Evolutionary conservation across 2,329 filamentous ascomycete species (phyloP), one percentile per base, ranked within the genome.

Genomic region (Byssothecium circinans): DNA sequence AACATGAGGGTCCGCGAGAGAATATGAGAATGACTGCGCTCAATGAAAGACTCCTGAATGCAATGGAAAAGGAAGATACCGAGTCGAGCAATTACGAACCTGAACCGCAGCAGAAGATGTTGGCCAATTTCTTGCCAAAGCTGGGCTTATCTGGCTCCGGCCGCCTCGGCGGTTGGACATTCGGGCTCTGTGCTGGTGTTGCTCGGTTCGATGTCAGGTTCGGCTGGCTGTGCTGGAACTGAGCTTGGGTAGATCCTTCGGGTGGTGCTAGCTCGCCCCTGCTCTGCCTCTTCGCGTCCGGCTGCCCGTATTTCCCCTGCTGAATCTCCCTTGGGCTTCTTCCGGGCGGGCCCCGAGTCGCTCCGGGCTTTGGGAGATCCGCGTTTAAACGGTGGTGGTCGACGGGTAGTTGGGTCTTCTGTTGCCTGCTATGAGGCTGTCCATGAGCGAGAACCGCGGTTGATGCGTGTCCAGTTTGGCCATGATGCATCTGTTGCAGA

Each of bases 211-310:
- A 82, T 57, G 62, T 58, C 45, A 95, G 81, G 72, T 96, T 94
- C 71, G 90, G 89, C 67, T 88, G 89, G 77, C 90, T 96, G 81
- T 90, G 92, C 78, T 95, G 91, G 80, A 96, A 96, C 71, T 96
- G 92, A 59, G 92, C 92, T 74, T 95, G 89, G 56, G 90, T 96
- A 68, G 90, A 96, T 64, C 88, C 89, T 68, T 91, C 87, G 61
- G 91, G 89, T 57, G 91, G 92, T 67, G 84, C 83, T 72, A 87
- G 83, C 71, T 95, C 89, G 71, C 85, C 78, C 77, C 81, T 85
- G 81, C 85, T 91, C 75, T 82, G 83, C 77, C 90, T 84, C 79
- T 91, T 71, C 34, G 50, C 52, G 23, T 61, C 56, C 33, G 55
- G 42, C 35, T 54, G 51, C 12, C 49, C 50, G 41, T 61, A 63